These are phyloP conservation scores for Wickerhamomyces canadensis DNA, from an alignment of 805 yeast species.

Conservation along the genomic window DNA sequence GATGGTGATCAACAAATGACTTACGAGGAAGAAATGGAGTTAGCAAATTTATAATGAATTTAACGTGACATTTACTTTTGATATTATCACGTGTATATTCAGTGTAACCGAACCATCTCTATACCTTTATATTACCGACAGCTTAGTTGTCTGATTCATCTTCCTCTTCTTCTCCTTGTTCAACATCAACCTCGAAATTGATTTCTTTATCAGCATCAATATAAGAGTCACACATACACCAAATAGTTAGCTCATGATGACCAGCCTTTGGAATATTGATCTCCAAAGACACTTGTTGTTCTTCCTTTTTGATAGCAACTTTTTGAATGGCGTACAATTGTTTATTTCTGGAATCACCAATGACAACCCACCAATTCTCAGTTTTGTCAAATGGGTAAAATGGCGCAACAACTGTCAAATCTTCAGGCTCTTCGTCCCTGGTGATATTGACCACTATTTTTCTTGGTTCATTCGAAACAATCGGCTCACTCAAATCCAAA, in stretches of 20 bases:
- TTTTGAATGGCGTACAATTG: conserved; percentile 73
- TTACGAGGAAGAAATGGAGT: conserved; percentile 21
- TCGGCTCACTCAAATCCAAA: conserved; percentile 34
- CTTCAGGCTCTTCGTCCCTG: conserved; percentile 77
- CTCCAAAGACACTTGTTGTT: conserved; percentile 46
- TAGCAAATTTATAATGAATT: conserved; percentile 12
- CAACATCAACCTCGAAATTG: conserved; percentile 42
- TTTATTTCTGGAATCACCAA: conserved; percentile 59
- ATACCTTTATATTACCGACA: too few relatives aligned
- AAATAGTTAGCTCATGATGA: conserved; percentile 53
- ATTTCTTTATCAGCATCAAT: conserved; percentile 90
- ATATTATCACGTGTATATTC: not conserved
- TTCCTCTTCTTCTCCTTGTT: conserved; percentile 25
- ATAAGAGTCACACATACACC: conserved; percentile 90
- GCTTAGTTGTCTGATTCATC: conserved; percentile 19
- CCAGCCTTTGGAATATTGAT: conserved; percentile 61
- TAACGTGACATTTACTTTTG: not conserved
- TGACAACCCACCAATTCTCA: conserved; percentile 84
- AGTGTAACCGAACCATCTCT: too few relatives aligned
- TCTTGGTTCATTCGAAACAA: conserved; percentile 44
- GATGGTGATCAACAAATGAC: conserved; percentile 26
- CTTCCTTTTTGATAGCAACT: conserved; percentile 45
- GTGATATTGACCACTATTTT: conserved; percentile 43
- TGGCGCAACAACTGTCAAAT: conserved; percentile 53
- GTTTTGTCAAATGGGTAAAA: conserved; percentile 52